These are phyloP conservation scores for Penicillium rolfsii DNA, from an alignment of 2,329 filamentous ascomycete genomes.

Conservation along the genomic window DNA sequence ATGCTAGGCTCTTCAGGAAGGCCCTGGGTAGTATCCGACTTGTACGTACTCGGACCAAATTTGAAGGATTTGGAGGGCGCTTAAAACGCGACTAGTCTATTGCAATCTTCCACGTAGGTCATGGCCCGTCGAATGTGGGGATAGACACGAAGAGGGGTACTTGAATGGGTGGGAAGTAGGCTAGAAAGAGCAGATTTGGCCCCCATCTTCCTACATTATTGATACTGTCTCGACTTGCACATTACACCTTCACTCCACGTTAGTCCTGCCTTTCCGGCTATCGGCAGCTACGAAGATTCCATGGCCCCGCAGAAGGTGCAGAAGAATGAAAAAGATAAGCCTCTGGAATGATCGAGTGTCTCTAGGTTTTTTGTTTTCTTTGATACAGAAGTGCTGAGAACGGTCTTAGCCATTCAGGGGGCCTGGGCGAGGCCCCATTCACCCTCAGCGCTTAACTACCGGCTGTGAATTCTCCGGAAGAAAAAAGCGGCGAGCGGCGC, in stretches of 20 bases:
- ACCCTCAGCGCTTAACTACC: conserved; percentile 30
- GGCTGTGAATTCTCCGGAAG: conserved; percentile 28
- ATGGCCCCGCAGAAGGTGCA: neutral
- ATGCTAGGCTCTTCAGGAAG: neutral
- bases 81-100: conserved; percentile 1
- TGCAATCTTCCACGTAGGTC: neutral
- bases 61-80: neutral
- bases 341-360: neutral
- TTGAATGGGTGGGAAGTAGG: neutral
- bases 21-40: neutral
- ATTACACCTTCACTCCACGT: neutral
- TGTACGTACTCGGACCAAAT: neutral
- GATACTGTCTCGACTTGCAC: neutral
- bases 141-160: neutral
- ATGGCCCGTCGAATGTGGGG: neutral
- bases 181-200: neutral
- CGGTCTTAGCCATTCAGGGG: neutral
- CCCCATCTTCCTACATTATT: neutral
- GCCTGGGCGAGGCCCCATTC: neutral
- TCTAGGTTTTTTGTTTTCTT: neutral
- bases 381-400: neutral
- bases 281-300: neutral
- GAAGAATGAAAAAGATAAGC: neutral
- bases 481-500: conserved; percentile 23
- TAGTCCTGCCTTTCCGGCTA: neutral